Conservation (phyloP, 176 grass and related monocot species). For the Cocos nucifera region DNA sequence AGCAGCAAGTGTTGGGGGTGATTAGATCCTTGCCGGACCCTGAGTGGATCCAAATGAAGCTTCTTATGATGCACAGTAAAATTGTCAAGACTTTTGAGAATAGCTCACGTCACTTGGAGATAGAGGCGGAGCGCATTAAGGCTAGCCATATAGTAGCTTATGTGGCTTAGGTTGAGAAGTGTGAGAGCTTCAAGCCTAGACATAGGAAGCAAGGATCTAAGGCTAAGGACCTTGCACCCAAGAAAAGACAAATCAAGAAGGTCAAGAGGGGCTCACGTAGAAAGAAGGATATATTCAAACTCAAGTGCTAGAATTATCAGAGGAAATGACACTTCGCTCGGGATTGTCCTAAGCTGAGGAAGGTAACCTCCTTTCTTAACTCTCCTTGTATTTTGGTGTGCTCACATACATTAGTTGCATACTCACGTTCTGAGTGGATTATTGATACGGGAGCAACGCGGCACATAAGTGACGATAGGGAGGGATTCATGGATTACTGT, state of each 20-base stretch:
- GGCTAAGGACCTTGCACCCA: not conserved
- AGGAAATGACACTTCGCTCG: not conserved
- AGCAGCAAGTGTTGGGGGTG: too few relatives aligned
- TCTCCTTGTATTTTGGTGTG: not conserved
- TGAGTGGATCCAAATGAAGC: not conserved
- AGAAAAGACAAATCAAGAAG: not conserved
- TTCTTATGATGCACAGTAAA: not conserved
- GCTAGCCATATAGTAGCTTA: too few relatives aligned
- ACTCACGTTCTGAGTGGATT: not conserved
- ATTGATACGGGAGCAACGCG: not conserved
- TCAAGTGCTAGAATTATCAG: not conserved
- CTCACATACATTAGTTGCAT: not conserved
- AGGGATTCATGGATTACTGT: not conserved
- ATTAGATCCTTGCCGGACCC: too few relatives aligned
- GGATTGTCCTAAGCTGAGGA: not conserved
- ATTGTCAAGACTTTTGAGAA: not conserved
- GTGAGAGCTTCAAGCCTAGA: too few relatives aligned
- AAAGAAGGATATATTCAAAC: not conserved
- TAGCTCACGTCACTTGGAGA: not conserved
- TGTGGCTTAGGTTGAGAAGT: too few relatives aligned
- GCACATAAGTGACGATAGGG: not conserved
- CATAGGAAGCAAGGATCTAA: too few relatives aligned
- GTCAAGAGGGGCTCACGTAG: too few relatives aligned
- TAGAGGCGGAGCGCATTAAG: not conserved
- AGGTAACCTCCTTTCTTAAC: not conserved